A percentile compares a stretch with the other conserved stretches of the same genome.
Evolutionary conservation across 129 eudicot species (phyloP).

Genomic region (Chrysanthemum makinoi): DNA sequence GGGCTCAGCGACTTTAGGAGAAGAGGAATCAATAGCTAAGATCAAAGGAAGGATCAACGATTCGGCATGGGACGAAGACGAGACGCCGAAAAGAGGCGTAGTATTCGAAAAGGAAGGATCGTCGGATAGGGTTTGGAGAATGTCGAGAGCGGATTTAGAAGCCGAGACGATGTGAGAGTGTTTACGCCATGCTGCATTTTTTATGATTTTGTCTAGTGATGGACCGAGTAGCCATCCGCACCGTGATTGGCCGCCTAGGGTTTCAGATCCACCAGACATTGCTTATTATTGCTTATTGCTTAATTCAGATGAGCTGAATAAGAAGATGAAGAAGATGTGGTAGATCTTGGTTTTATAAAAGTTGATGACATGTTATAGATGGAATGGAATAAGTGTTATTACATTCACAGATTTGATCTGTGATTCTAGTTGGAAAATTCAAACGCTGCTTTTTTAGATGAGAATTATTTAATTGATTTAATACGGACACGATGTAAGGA

Average conservation of each 20-base stretch:
- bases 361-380: too few species aligned
- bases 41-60: constrained; percentile 62
- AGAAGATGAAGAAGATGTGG: too few species aligned
- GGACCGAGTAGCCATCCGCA: constrained; percentile 93
- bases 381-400: too few species aligned
- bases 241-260: constrained; percentile 93
- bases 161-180: constrained; percentile 86
- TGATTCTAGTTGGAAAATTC: too few species aligned
- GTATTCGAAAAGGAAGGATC: constrained; percentile 38
- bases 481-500: too few species aligned
- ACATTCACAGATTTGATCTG: too few species aligned
- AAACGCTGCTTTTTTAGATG: too few species aligned
- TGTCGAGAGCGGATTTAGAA: constrained; percentile 82
- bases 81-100: constrained; percentile 65
- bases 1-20: constrained; percentile 83
- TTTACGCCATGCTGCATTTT: constrained; percentile 94
- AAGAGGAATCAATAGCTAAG: constrained; percentile 66
- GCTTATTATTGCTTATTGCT: too few species aligned
- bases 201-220: constrained; percentile 91
- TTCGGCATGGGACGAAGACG: constrained; percentile 50
- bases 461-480: too few species aligned
- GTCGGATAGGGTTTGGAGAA: constrained; percentile 59
- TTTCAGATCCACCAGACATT: constrained; percentile 43
- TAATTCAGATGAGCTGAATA: too few species aligned
- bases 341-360: too few species aligned